Base-by-base conservation (phyloP, 306 rosid genomes). In the Vigna unguiculata region DNA sequence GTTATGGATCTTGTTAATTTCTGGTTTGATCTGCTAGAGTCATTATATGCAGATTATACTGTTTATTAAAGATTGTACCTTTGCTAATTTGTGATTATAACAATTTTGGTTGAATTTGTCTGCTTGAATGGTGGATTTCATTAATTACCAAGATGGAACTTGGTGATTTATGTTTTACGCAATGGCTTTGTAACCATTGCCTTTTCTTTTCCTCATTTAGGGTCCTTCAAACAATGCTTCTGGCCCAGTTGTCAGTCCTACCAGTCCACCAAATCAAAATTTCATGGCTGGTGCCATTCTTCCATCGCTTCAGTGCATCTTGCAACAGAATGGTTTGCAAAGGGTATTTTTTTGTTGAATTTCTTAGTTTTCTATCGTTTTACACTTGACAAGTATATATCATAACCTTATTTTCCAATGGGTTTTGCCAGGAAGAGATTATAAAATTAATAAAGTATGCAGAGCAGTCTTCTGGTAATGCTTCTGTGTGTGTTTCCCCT, bases 381-480 rank as follows among this genome's bases (percentile, higher is more conserved):
- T 49, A 68, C 58, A 17, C 58, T 28, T 61, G 66, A 25, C 74
- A 40, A 60, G 58, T 75, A 67, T 68, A 59, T 82, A 67, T 43
- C 62, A 60, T 48, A 36, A 30, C 19, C 21, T 65, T 46, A 51
- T 34, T 49, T 81, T 73, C 60, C 66, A 32, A 61, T 71, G 40
- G 48, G 63, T 77, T 38, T 83, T 78, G 72, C 58, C 93, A 95
- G 99, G 99, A 95, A 76, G 97, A 95, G 82, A 81, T 92, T 66
- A 63, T 85, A 66, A 90, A 90, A 87, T 79, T 95, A 87, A 95
- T 92, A 75, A 95, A 92, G 87, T 86, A 84, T 62, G 78, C 88
- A 75, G 99, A 90, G 78, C 97, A 90, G 78, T 78, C 86, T 73
- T 78, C 82, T 62, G 99, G 99, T 95, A 95, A 80, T 79, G 71